Base-by-base conservation (phyloP, 202 grass and related monocot genomes). In the Alloteropsis angusta region DNA sequence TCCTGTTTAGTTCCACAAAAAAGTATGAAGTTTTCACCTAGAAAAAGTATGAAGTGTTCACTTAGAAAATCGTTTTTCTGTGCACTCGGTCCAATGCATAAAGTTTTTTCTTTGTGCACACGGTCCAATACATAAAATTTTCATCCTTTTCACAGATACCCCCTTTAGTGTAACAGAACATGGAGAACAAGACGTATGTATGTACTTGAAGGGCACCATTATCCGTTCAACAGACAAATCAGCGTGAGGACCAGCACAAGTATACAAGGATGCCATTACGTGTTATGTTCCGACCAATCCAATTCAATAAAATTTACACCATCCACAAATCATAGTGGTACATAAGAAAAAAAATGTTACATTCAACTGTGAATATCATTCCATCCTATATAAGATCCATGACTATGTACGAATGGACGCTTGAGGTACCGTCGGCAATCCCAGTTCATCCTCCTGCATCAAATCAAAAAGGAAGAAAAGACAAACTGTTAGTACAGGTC, bases 371-470 rank as follows among this genome's bases (percentile, higher is more conserved):
- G 46, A 55, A 81, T 21, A 74, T 47, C 13, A 17, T 32, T 32
- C 5, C 2, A 37, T 45, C 43, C 3, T 67, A 26, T 76, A n/a
- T 62, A 44, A 85, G 23, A 41, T 70, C 54, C 15, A 7, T 4
- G 6, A 76, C 69, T 86, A 59, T 71, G 83, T 88, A 39, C 87
- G 83, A 28, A 95, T 83, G 3, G 92, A 92, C 69, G 92, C 71
- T 39, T 74, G 66, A 0, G 92, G 92, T 15, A 95, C 92, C 4
- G 89, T 83, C 0, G 89, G 87, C 44, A 95, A 77, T 39, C 92
- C 92, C 22, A 95, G 63, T 35, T 92, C 92, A 67, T 95, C 92
- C 81, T 90, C 87, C 87, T 85, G 78, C 79, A 60, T 22, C 49
- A 73, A 72, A 55, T 41, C 1, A 37, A n/a, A 34, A 85, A 21